These are phyloP conservation scores for Leccinum boreale DNA, from an alignment of 768 basidiomycete species.

Conservation along the genomic window DNA sequence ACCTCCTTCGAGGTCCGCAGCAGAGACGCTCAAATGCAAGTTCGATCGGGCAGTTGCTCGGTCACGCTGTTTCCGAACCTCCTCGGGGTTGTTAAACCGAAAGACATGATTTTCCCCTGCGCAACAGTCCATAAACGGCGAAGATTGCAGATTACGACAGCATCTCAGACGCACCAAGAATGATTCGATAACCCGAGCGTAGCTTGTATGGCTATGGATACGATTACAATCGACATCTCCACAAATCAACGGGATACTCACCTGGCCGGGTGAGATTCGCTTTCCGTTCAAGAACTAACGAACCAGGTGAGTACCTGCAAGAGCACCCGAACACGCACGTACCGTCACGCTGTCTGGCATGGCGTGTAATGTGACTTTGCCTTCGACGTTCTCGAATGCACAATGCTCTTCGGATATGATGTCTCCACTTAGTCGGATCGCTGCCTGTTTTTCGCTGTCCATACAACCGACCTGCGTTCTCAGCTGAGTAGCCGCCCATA, in stretches of 20 bases:
- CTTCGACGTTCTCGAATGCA: conserved; percentile 81
- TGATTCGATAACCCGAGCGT: conserved; percentile 93
- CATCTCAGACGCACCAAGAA: conserved; percentile 61
- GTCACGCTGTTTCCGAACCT: conserved; percentile 88
- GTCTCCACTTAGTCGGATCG: conserved; percentile 89
- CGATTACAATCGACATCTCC: conserved; percentile 9
- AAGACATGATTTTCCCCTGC: conserved; percentile 96
- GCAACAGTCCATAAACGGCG: conserved; percentile 5
- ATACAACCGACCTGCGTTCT: conserved; percentile 72
- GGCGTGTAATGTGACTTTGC: conserved; percentile 78
- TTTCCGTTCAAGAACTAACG: conserved; percentile 90
- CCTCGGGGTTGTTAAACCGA: conserved; percentile 93
- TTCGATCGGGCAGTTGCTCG: conserved; percentile 72
- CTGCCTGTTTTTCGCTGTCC: conserved; percentile 76
- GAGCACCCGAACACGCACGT: conserved; percentile 26
- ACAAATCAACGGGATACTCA: conserved; percentile 33
- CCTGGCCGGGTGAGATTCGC: conserved; percentile 73
- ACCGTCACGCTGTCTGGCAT: conserved; percentile 83
- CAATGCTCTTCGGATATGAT: conserved; percentile 94
- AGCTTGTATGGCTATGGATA: conserved; percentile 67
- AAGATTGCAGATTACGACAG: neutral
- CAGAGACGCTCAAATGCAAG: conserved; percentile 61
- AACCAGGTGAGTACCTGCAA: conserved; percentile 11
- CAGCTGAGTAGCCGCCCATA: conserved; percentile 12
- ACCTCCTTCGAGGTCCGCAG: conserved; percentile 57